phyloP scores from a whole-genome alignment of 192 early-diverging fungal species.

The Backusella luteola region DNA sequence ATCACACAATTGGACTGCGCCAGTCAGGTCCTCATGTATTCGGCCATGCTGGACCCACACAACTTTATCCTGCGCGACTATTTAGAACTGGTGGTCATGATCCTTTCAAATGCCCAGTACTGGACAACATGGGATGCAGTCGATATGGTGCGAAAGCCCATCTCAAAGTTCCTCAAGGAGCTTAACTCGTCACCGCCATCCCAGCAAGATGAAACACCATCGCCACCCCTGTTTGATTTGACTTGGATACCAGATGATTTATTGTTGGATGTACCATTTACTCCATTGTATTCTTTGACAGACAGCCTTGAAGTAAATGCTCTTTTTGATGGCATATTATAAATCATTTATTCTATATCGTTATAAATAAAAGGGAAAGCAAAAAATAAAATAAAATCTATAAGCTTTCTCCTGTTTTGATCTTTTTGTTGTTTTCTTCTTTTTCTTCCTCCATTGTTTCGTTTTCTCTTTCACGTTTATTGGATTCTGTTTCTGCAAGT shows the following conservation, averaged over 20 bases:
- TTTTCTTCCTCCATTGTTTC: background rate
- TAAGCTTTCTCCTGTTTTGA: background rate
- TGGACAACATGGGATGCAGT: background rate
- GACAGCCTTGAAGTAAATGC: background rate
- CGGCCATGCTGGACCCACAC: background rate
- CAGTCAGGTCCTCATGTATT: background rate
- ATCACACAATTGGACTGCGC: background rate
- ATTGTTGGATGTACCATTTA: background rate
- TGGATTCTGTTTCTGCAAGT: background rate
- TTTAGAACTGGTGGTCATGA: background rate
- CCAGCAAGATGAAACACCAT: background rate
- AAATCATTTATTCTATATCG: background rate
- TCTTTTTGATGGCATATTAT: background rate
- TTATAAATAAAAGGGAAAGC: background rate
- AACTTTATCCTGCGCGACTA: background rate
- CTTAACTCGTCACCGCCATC: background rate
- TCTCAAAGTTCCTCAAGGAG: background rate
- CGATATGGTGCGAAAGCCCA: background rate
- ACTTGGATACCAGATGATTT: background rate
- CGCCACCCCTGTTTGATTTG: background rate
- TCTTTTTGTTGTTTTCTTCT: background rate
- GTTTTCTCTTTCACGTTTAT: constrained; percentile 11
- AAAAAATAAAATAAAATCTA: too few species aligned
- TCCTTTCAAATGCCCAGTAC: background rate
- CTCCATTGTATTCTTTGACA: background rate